These are phyloP conservation scores for Kodamaea anthophila DNA, from an alignment of 1,139 yeast species.

Conservation along the genomic window DNA sequence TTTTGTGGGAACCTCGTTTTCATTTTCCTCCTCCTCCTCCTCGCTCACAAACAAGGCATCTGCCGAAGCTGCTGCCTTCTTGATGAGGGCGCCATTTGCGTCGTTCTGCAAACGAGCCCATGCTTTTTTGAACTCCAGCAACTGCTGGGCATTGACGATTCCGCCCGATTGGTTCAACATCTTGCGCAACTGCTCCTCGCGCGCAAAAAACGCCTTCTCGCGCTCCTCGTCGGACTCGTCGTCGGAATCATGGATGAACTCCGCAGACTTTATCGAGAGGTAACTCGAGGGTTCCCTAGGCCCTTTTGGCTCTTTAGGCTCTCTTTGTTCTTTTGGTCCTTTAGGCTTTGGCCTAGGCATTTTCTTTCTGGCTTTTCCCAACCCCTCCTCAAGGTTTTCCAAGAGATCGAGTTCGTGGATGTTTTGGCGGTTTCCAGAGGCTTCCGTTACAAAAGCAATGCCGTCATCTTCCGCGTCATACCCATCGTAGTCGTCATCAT, in stretches of 20 bases:
- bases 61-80: conserved; percentile 18
- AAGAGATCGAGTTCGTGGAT: conserved; percentile 25
- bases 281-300: conserved; percentile 3
- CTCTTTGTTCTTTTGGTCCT: conserved; percentile 3
- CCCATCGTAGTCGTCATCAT: conserved; percentile 15
- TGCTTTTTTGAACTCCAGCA: conserved; percentile 31
- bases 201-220: conserved; percentile 48
- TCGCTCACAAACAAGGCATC: conserved; percentile 16
- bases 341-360: conserved; percentile 7
- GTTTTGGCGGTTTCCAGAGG: conserved; percentile 15
- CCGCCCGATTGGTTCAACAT: conserved; percentile 36
- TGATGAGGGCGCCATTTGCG: conserved; percentile 11
- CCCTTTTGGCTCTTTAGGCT: background rate
- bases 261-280: conserved; percentile 36
- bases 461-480: conserved; percentile 19
- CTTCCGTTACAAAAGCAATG: conserved; percentile 33
- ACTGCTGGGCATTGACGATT: conserved; percentile 31
- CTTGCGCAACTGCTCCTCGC: conserved; percentile 50
- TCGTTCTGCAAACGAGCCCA: conserved; percentile 28
- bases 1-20: conserved; percentile 8
- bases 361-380: conserved; percentile 9
- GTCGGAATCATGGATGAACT: conserved; percentile 57
- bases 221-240: conserved; percentile 62
- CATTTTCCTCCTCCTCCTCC: conserved; percentile 1
- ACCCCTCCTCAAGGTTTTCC: conserved; percentile 26